These are phyloP conservation scores for Geotrichum carabidarum DNA, from an alignment of 1,139 yeast species.

Conservation along the genomic window DNA sequence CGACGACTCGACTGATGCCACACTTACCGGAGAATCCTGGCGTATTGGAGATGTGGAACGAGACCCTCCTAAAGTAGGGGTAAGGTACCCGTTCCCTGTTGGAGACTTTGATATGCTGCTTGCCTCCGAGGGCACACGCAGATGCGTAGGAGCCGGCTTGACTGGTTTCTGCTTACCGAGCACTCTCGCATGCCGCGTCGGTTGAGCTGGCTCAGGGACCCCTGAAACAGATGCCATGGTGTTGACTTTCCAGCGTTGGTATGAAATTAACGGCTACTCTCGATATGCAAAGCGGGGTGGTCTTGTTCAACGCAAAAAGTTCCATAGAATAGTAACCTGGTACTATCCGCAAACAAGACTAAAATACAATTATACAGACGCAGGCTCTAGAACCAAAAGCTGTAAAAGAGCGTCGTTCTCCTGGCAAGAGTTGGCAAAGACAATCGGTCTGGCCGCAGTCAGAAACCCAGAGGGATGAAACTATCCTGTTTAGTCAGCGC, in stretches of 20 bases:
- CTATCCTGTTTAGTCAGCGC: too few relatives aligned
- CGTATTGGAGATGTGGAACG: conserved; percentile 12
- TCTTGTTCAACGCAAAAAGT: too few relatives aligned
- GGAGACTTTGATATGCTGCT: not conserved
- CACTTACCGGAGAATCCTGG: conserved; percentile 14
- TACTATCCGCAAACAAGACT: too few relatives aligned
- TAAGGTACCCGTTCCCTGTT: not conserved
- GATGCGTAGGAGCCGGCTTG: not conserved
- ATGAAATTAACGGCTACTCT: too few relatives aligned
- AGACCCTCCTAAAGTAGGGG: conserved; percentile 3
- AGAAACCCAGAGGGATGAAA: too few relatives aligned
- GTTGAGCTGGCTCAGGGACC: not conserved
- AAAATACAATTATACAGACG: too few relatives aligned
- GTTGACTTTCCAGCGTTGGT: not conserved
- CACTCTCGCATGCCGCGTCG: conserved; percentile 7
- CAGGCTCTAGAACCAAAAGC: too few relatives aligned
- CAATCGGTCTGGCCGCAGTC: too few relatives aligned
- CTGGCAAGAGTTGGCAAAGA: too few relatives aligned
- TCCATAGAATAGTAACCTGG: too few relatives aligned
- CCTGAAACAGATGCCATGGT: conserved; percentile 6
- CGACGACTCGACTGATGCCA: conserved; percentile 9
- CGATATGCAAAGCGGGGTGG: too few relatives aligned
- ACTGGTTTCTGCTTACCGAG: conserved; percentile 5
- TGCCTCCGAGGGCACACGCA: conserved; percentile 10
- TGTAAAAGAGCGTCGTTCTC: too few relatives aligned